Conservation (phyloP, 2,329 filamentous ascomycete genomes). For the Plenodomus tracheiphilus region DNA sequence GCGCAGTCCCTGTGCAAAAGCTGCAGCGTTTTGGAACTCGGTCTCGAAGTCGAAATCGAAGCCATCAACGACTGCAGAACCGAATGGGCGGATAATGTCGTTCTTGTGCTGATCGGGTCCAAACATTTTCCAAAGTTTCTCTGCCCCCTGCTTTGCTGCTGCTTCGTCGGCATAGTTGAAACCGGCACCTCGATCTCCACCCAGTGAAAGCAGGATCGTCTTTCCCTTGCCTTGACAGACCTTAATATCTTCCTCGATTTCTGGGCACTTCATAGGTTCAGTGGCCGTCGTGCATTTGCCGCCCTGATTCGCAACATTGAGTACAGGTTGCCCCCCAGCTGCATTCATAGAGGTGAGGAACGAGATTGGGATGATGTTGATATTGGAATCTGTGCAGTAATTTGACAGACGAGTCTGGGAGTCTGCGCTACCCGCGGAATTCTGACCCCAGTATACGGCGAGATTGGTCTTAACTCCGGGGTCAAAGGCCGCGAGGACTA, state of each 20-base stretch:
- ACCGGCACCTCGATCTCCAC: constrained; percentile 49
- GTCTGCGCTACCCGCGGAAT: constrained; percentile 17
- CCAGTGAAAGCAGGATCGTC: constrained; percentile 72
- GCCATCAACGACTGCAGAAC: constrained; percentile 67
- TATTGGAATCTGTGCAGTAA: constrained; percentile 10
- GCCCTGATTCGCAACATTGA: constrained; percentile 52
- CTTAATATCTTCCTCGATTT: constrained; percentile 62
- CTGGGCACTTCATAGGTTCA: constrained; percentile 66
- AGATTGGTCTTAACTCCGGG: constrained; percentile 51
- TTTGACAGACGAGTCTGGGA: constrained; percentile 16
- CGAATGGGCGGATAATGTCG: constrained; percentile 65
- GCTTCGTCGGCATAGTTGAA: constrained; percentile 64
- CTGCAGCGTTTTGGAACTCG: constrained; percentile 60
- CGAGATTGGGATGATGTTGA: constrained; percentile 60
- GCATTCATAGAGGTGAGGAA: constrained; percentile 64
- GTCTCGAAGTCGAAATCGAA: constrained; percentile 79
- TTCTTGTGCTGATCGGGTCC: constrained; percentile 56
- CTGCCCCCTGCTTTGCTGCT: constrained; percentile 56
- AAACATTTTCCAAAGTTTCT: constrained; percentile 71
- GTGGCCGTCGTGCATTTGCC: constrained; percentile 33
- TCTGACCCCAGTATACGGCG: constrained; percentile 68
- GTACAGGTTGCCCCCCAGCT: constrained; percentile 52
- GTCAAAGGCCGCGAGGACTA: constrained; percentile 22
- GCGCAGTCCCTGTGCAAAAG: constrained; percentile 64
- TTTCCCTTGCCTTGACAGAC: constrained; percentile 67